Evolutionary conservation across 1,284 basidiomycete genomes (phyloP).

Genomic region (Cystobasidium pallidum): DNA sequence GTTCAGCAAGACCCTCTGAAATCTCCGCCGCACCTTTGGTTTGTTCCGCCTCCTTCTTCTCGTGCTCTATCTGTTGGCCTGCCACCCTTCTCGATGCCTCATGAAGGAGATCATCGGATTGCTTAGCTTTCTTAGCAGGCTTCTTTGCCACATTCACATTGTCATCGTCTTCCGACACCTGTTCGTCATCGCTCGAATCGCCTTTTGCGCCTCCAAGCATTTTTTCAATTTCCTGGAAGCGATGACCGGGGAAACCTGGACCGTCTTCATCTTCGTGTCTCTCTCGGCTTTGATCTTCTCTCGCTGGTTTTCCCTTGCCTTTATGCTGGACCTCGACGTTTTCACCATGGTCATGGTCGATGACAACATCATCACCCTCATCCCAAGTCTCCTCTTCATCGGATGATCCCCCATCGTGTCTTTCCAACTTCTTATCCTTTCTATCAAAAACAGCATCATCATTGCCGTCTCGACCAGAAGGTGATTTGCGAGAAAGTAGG

Average conservation of each 20-base stretch:
- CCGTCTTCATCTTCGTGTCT: slow-evolving; percentile 16
- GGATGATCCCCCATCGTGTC: slow-evolving; percentile 30
- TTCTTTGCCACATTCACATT: neutral
- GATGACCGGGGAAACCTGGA: slow-evolving; percentile 30
- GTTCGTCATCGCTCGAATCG: neutral
- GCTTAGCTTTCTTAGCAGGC: neutral
- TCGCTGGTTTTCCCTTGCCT: slow-evolving; percentile 12
- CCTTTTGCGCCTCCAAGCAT: slow-evolving; percentile 29
- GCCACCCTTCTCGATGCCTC: slow-evolving; percentile 39
- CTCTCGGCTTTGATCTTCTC: neutral
- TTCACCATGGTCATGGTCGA: slow-evolving; percentile 50
- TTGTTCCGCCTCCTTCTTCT: slow-evolving; percentile 36
- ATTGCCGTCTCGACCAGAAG: slow-evolving; percentile 48
- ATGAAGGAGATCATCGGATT: neutral
- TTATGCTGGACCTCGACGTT: slow-evolving; percentile 50
- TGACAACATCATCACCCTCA: slow-evolving; percentile 46
- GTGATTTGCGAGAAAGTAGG: slow-evolving; percentile 13
- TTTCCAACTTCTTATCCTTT: slow-evolving; percentile 46
- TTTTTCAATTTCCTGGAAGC: slow-evolving; percentile 27
- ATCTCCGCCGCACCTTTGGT: slow-evolving; percentile 5
- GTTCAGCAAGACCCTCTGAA: neutral
- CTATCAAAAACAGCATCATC: slow-evolving; percentile 53
- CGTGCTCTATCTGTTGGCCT: slow-evolving; percentile 22
- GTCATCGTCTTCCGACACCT: neutral
- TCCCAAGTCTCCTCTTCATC: slow-evolving; percentile 49